phyloP scores from a whole-genome alignment of 2,329 filamentous ascomycete species.

The Cladophialophora psammophila region DNA sequence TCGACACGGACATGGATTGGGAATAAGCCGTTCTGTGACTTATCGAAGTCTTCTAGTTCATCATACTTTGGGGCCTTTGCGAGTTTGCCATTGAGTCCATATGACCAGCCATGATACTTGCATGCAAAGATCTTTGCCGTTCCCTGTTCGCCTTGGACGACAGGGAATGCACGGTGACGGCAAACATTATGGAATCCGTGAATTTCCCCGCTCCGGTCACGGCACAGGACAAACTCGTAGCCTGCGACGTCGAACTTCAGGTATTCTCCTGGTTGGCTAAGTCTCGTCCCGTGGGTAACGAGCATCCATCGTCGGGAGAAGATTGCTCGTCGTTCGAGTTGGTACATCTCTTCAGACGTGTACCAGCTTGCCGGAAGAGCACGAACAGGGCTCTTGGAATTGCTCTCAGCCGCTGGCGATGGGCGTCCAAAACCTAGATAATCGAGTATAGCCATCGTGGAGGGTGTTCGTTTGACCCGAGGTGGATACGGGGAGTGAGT shows the following conservation, averaged over 20 bases:
- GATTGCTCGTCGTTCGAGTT: constrained; percentile 59
- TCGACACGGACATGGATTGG: constrained; percentile 38
- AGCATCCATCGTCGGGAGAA: constrained; percentile 60
- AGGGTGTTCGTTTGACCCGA: neutral
- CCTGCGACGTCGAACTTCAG: constrained; percentile 47
- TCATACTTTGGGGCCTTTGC: constrained; percentile 68
- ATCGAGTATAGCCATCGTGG: constrained; percentile 16
- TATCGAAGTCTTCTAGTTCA: constrained; percentile 65
- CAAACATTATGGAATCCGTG: constrained; percentile 71
- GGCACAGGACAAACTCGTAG: constrained; percentile 62
- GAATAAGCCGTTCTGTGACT: constrained; percentile 63
- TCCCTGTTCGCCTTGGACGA: constrained; percentile 51
- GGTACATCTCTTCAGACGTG: constrained; percentile 56
- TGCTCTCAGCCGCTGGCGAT: neutral
- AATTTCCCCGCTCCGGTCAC: constrained; percentile 60
- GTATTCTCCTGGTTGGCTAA: constrained; percentile 57
- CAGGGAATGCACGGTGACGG: constrained; percentile 64
- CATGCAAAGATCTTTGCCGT: constrained; percentile 59
- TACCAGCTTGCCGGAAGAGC: constrained; percentile 61
- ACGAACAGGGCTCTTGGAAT: constrained; percentile 19
- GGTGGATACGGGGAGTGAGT: constrained; percentile 9
- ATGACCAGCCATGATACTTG: constrained; percentile 71
- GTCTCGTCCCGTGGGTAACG: constrained; percentile 51
- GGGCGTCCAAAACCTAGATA: constrained; percentile 22
- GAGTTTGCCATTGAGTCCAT: constrained; percentile 64